Base-by-base conservation (phyloP, 2,329 filamentous ascomycete genomes). In the Sclerotinia borealis region DNA sequence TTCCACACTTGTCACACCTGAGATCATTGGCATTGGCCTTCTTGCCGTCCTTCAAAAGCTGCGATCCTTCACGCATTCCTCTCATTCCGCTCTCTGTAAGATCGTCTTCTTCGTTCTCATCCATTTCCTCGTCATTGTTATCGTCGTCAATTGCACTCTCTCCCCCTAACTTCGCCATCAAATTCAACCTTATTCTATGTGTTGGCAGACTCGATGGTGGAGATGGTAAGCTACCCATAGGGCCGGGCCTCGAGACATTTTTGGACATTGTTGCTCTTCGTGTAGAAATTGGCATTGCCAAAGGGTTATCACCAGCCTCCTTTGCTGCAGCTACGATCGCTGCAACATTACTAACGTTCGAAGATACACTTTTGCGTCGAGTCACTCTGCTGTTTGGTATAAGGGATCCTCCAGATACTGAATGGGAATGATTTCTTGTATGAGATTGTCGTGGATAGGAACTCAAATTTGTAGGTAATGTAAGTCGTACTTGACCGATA, bases 1-100 rank as follows among this genome's bases (percentile, higher is more conserved):
- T 99, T 78, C 93, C 93, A 82, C 95, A 99, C 79, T 93, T 93
- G 76, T 96, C 92, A 81, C 95, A 99, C 78, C 90, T 92, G 76
- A 99, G 86, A 77, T 98, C 93, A 74, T 88, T 86, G 74, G 87
- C 85, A 79, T 86, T 90, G 77, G 85, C 84, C 79, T 92, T 93
- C 80, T 86, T 88, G 70, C 85, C 83, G 72, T 93, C 90, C 78
- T 95, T 96, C 72, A 83, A 80, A 67, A 93, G 82, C 71, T 90
- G 87, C 70, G 93, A 91, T 67, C 92, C 93, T 76, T 98, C 93
- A 76, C 93, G 97, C 65, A 92, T 89, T 76, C 81, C 85, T 72
- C 81, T 79, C 66, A 81, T 76, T 64, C 82, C 81, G 67, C 79
- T 76, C 69, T 83, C 80, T 61, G 83, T 78, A 64, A 70, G 69